A percentile compares a stretch with the other conserved stretches of the same genome.
Evolutionary conservation across 2,329 filamentous ascomycete species (phyloP).

Genomic region (Metarhizium brunneum): DNA sequence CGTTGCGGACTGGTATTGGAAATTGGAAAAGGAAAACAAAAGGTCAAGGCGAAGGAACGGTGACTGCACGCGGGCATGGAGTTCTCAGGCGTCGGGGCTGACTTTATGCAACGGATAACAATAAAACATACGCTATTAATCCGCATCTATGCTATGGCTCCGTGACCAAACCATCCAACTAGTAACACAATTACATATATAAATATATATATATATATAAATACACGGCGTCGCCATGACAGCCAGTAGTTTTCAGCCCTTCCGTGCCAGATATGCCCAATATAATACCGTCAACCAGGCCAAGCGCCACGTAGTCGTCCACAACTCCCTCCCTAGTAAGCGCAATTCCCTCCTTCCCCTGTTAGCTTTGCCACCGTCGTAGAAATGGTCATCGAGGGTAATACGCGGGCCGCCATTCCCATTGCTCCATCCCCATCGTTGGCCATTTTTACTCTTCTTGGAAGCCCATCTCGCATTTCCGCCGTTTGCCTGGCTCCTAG

Average conservation of each 20-base stretch:
- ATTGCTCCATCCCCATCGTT: slow-evolving; percentile 35
- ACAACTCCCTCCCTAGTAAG: slow-evolving; percentile 50
- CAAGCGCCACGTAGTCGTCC: slow-evolving; percentile 52
- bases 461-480: slow-evolving; percentile 13
- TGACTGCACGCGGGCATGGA: neutral
- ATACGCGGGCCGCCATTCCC: slow-evolving; percentile 38
- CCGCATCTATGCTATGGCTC: neutral
- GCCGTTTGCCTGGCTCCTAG: slow-evolving; percentile 15
- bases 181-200: neutral
- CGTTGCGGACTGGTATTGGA: neutral
- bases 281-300: slow-evolving; percentile 52
- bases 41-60: neutral
- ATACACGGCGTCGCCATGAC: neutral
- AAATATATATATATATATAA: neutral
- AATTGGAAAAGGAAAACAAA: neutral
- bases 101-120: neutral
- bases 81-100: neutral
- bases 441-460: slow-evolving; percentile 16
- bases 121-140: neutral
- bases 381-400: slow-evolving; percentile 33
- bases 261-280: slow-evolving; percentile 59
- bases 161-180: neutral
- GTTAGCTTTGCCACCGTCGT: slow-evolving; percentile 29
- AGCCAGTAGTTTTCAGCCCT: slow-evolving; percentile 33
- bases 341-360: slow-evolving; percentile 24